Percentiles rank a stretch among this genome's conserved stretches.
These are phyloP conservation scores for Pachysandra terminalis DNA, from an alignment of 164 flowering plant genomes.

Conservation along the genomic window DNA sequence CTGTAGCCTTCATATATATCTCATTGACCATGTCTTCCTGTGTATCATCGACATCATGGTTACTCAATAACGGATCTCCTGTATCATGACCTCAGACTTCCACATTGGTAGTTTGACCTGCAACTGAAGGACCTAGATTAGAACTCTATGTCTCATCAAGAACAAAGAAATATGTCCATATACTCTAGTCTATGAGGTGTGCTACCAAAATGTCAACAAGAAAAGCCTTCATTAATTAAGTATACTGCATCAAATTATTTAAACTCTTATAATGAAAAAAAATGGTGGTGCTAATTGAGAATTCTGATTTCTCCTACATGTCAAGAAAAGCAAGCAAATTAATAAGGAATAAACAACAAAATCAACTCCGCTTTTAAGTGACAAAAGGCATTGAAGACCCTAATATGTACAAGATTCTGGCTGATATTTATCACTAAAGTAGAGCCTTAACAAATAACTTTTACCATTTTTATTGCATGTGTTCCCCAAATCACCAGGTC, in stretches of 20 bases:
- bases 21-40: slow-evolving; percentile 54
- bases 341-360: too few relatives aligned
- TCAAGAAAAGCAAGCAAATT: too few relatives aligned
- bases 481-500: too few relatives aligned
- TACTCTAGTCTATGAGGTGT: neutral
- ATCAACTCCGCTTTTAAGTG: too few relatives aligned
- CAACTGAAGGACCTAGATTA: slow-evolving; percentile 15
- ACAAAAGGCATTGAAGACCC: neutral
- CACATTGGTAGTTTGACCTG: slow-evolving; percentile 26
- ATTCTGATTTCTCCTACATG: too few relatives aligned
- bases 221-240: too few relatives aligned
- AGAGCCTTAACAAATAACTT: too few relatives aligned
- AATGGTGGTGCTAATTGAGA: too few relatives aligned
- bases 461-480: too few relatives aligned
- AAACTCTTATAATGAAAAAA: too few relatives aligned
- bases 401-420: neutral
- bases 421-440: neutral
- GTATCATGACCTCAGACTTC: slow-evolving; percentile 26
- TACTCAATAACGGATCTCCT: slow-evolving; percentile 20
- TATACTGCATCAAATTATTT: too few relatives aligned
- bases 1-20: slow-evolving; percentile 32
- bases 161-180: neutral
- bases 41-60: slow-evolving; percentile 29
- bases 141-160: slow-evolving; percentile 3
- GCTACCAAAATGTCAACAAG: neutral